Evolutionary conservation across 83 land plant species (phyloP).

Genomic region (Picea mariana): DNA sequence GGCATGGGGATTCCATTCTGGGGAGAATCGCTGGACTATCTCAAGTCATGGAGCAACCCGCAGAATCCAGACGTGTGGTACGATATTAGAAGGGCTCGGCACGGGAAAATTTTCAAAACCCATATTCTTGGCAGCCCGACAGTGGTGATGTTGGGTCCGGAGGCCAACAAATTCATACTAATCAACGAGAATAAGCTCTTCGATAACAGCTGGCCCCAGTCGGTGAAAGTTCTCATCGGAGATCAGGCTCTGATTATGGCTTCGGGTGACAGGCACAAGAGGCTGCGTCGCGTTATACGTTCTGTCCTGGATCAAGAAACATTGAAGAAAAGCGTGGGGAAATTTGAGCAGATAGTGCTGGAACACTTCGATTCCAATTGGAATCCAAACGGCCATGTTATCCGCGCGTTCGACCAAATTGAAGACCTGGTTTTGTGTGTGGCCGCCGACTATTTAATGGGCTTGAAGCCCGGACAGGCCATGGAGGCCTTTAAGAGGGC

Average conservation of each 20-base stretch:
- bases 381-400: too few species aligned
- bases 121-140: slow-evolving; percentile 39
- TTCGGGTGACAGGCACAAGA: neutral
- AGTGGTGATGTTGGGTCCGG: slow-evolving; percentile 34
- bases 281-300: too few species aligned
- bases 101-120: slow-evolving; percentile 48
- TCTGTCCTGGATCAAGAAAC: neutral
- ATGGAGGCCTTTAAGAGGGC: neutral
- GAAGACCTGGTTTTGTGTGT: too few species aligned
- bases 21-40: slow-evolving; percentile 37
- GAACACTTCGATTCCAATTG: too few species aligned
- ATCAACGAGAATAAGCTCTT: neutral
- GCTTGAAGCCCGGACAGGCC: slow-evolving; percentile 3
- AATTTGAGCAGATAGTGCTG: neutral
- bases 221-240: neutral
- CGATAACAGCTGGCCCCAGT: slow-evolving; percentile 24
- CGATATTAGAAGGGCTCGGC: slow-evolving; percentile 1
- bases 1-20: slow-evolving; percentile 34
- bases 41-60: slow-evolving; percentile 14
- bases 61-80: slow-evolving; percentile 33
- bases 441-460: neutral
- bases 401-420: too few species aligned
- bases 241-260: neutral
- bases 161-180: slow-evolving; percentile 43
- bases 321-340: neutral